Percentiles rank a stretch among this genome's conserved stretches.
Evolutionary conservation across 164 flowering plant genomes (phyloP).

Genomic region (Aristolochia californica): DNA sequence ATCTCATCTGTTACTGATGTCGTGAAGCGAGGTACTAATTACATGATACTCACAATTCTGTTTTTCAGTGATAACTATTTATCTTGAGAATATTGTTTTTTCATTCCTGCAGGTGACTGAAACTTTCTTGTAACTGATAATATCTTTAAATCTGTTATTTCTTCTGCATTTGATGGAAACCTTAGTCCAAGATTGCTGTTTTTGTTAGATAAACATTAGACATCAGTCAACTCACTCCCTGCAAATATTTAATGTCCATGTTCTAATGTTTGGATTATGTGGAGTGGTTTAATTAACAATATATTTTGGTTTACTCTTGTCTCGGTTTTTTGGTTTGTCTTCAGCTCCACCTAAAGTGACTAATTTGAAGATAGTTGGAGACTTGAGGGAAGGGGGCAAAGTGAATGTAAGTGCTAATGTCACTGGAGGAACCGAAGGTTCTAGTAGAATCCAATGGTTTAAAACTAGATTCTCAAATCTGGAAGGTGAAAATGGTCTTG

Average conservation of each 20-base stretch:
- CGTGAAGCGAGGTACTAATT: conserved; percentile 59
- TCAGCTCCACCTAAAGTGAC: conserved; percentile 89
- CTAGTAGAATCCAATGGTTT: conserved; percentile 98
- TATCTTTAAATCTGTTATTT: too few relatives aligned
- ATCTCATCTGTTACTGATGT: conserved; percentile 37
- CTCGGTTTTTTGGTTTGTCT: conserved; percentile 1
- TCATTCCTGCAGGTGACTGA: background rate
- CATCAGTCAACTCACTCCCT: too few relatives aligned
- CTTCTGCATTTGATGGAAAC: too few relatives aligned
- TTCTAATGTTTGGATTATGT: too few relatives aligned
- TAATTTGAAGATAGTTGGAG: conserved; percentile 76
- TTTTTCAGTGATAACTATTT: background rate
- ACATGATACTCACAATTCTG: background rate
- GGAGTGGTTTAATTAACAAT: too few relatives aligned
- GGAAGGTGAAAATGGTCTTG: conserved; percentile 57
- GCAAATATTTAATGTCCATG: too few relatives aligned
- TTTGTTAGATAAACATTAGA: too few relatives aligned
- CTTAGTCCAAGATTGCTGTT: too few relatives aligned
- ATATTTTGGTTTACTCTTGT: too few relatives aligned
- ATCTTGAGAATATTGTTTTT: background rate
- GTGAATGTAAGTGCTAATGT: conserved; percentile 72
- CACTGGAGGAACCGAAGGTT: conserved; percentile 92
- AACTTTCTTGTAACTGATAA: too few relatives aligned
- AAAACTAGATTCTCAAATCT: conserved; percentile 51
- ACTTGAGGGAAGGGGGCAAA: conserved; percentile 75